A percentile compares a stretch with the other conserved stretches of the same genome.
Evolutionary conservation across 345 rosid species (phyloP).

Genomic region (Citrus reticulata): DNA sequence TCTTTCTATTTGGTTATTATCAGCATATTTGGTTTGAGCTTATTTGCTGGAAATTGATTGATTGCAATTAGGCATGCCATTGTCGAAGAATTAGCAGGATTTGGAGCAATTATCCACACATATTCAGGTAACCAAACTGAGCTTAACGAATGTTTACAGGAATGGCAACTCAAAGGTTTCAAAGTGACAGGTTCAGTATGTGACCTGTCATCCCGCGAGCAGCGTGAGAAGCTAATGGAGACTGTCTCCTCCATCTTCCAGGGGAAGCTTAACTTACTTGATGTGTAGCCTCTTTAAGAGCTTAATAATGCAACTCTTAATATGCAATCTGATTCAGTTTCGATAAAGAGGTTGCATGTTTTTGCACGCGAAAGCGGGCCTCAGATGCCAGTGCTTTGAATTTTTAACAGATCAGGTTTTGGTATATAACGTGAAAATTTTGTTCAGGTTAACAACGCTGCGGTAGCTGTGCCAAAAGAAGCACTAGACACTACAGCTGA

Average conservation of each 20-base stretch:
- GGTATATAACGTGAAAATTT: not conserved
- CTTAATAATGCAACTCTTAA: too few relatives aligned
- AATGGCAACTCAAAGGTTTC: conserved; percentile 44
- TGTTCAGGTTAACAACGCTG: not conserved
- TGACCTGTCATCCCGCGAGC: conserved; percentile 24
- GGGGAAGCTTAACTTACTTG: conserved; percentile 54
- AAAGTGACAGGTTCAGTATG: conserved; percentile 47
- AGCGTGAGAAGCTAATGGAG: conserved; percentile 40
- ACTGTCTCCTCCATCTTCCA: conserved; percentile 35
- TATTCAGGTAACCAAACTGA: not conserved
- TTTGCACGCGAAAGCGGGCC: too few relatives aligned
- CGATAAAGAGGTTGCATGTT: too few relatives aligned
- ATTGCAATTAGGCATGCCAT: not conserved
- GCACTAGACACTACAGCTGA: not conserved
- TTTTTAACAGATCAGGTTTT: not conserved
- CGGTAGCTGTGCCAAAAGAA: not conserved
- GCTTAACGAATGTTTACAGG: not conserved
- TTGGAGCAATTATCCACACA: conserved; percentile 6
- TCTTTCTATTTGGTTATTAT: not conserved
- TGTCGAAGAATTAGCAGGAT: conserved; percentile 1
- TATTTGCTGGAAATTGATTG: not conserved
- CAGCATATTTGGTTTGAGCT: not conserved
- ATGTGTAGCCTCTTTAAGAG: not conserved
- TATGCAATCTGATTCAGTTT: too few relatives aligned
- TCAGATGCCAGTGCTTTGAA: too few relatives aligned